Evolutionary conservation across 1,284 basidiomycete species (phyloP), one percentile per base, ranked within the genome.

Genomic region (Trametes polyzona): DNA sequence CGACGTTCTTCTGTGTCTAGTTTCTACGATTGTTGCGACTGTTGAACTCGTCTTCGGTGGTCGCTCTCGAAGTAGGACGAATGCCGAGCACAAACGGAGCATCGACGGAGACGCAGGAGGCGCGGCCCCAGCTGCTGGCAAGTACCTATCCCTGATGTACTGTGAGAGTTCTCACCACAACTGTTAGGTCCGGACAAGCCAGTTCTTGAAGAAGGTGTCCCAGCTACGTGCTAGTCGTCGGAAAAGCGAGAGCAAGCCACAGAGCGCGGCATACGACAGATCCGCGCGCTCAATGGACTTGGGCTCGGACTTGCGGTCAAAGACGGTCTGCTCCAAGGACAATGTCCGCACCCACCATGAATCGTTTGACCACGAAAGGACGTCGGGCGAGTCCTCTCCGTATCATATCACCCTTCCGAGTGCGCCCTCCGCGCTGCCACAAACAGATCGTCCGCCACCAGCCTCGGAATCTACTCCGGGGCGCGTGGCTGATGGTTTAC

Each of bases 371-470:
- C 57, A 61, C 23, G 50, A 49, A 26, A 52, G 63, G 27, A 55
- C 55, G 39, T 59, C 57, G 14, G 57, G 49, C 23, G 59, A 61
- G 29, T 58, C 58, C 3, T 59, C 60, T 21, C 56, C 61, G 14
- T 59, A 47, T 11, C 53, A 56, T 43, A 17, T 47, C 6, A 55
- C 56, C 5, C 58, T 60, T 9, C 47, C 52, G 3, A 58, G 53
- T 24, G 30, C 57, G 8, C 44, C 43, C 2, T 23, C 52, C n/a
- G 36, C 24, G n/a, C 29, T 32, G 5, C 54, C 8, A 39, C 85
- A 83, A 71, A 80, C 33, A 75, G 77, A 50, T 83, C 79, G 82
- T 95, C 93, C 74, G 82, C 90, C 59, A 83, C 96, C 62, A 83
- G 90, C 66, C 88, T 87, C 2, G 72, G 72, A 7, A 74, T 75